These are phyloP conservation scores for Novymonas esmeraldas DNA, from an alignment of 208 protist genomes.

Conservation along the genomic window DNA sequence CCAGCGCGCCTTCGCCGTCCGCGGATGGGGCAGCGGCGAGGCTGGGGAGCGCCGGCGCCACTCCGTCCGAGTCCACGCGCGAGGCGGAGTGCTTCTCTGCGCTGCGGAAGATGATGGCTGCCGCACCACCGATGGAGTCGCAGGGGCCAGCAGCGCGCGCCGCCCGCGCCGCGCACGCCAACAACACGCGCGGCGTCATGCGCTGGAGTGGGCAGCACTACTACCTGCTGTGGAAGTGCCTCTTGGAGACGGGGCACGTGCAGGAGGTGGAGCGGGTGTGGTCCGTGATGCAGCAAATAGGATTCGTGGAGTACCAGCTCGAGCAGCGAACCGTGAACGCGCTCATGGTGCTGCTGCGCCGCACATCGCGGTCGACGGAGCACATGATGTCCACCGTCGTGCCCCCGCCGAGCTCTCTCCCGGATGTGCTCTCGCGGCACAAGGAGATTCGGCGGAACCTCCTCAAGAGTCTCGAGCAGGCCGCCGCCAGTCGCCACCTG, in stretches of 20 bases:
- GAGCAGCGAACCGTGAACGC: conserved; percentile 57
- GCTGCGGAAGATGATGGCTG: conserved; percentile 37
- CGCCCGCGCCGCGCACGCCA: background rate
- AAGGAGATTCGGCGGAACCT: conserved; percentile 51
- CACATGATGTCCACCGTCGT: conserved; percentile 12
- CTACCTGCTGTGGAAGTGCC: conserved; percentile 67
- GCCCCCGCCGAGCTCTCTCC: background rate
- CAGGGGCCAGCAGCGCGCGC: conserved; percentile 3
- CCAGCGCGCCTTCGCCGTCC: background rate
- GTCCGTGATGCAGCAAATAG: conserved; percentile 68
- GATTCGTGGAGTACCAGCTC: conserved; percentile 67
- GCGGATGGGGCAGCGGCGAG: background rate
- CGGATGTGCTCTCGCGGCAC: conserved; percentile 12
- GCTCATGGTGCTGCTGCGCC: conserved; percentile 52
- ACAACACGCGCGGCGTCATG: conserved; percentile 49
- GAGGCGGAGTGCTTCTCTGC: conserved; percentile 41
- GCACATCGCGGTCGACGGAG: conserved; percentile 13
- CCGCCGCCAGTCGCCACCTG: conserved; percentile 38
- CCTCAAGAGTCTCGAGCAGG: conserved; percentile 54
- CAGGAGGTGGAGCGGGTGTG: conserved; percentile 62
- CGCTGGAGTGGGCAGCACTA: conserved; percentile 76
- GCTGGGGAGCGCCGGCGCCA: too few species aligned
- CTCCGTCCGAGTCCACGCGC: background rate
- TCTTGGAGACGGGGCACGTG: conserved; percentile 54
- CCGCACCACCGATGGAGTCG: conserved; percentile 25